Evolutionary conservation across 768 basidiomycete species (phyloP), one percentile per base, ranked within the genome.

Genomic region (Mycena filopes): DNA sequence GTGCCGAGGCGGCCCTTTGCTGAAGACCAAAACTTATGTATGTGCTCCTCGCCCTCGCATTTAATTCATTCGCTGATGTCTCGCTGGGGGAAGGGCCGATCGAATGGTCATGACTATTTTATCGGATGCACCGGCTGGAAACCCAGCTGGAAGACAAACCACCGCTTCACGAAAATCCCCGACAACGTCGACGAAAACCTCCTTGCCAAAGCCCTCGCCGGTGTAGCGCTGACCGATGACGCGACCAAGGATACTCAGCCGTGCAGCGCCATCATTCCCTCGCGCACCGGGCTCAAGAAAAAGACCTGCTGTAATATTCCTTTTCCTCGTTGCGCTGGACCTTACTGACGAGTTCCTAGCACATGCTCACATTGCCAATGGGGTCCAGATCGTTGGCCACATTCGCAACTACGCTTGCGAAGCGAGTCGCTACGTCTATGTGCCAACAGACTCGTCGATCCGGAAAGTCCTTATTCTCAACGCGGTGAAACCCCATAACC

Each of bases 251-350:
- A 63, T 21, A 56, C 55, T 23, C 28, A 36, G 1, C 61, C 53
- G n/a, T 56, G 61, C 47, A 56, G 46, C 54, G 50, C n/a, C 18
- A 47, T 63, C 38, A 56, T 63, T 38, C 61, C 55, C 15, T 54
- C 61, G 18, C 53, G 56, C n/a, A 63, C 47, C 1, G 61, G 61
- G 5, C 46, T 55, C 16, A 47, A n/a, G 25, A 47, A 42, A 18
- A 63, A 56, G 43, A 4, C 0, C 3, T 63, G 61, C 47, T 21
- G 61, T 63, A 42, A 20, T 28, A 16, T 50, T 42, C 36, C 20
- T 40, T 3, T 41, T 38, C 21, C 20, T 4, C 41, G 10, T 45
- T 26, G 13, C 9, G 36, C n/a, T 15, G 6, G 11, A 28, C 9
- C 2, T 12, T 21, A 36, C 46, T 55, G 18, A 49, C 42, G 47